Base-by-base conservation (phyloP, 208 protist species). In the Leishmania martiniquensis region DNA sequence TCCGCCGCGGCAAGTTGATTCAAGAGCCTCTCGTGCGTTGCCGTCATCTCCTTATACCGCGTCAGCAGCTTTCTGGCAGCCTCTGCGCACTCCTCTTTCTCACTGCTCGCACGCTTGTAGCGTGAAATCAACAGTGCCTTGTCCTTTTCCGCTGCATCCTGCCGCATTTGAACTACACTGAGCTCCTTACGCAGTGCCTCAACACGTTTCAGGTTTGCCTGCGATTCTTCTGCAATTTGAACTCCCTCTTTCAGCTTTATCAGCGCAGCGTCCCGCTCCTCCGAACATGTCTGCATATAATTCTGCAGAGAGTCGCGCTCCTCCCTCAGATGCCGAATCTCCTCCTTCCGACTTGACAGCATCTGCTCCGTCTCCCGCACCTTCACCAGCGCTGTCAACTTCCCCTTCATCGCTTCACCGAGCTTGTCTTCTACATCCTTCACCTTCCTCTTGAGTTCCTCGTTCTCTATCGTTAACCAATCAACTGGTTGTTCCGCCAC, bases 401-500 rank as follows among this genome's bases (percentile, higher is more conserved):
- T 84, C 42, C 83, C 76, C 10, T 62, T 75, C 1, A n/a, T 59
- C 10, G 47, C 66, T 25, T 34, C 13, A 55, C 70, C 67, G 68
- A 39, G 66, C n/a, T 62, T 71, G 66, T 63, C 73, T 45, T 87
- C 76, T 59, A 77, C 67, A 2, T 77, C 75, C 20, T 45, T 54
- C 39, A 80, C 67, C 66, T 82, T 66, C 52, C 54, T 20, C 55
- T 78, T 83, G 13, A 87, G 70, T 25, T 42, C 63, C 29, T 76
- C 74, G 63, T 85, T 85, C 52, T 89, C 86, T 39, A 85, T 80
- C 51, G 78, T 86, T 4, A 87, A 60, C 86, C 83, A 87, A 29
- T 89, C 86, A 3, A 85, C 71, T 0, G 83, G 86, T 45, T 83
- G 65, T 42, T 72, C 39, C 5, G 62, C 74, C 32, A 85, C 76